Evolutionary conservation across 2,329 filamentous ascomycete species (phyloP).

Genomic region (Bisporella sp.): DNA sequence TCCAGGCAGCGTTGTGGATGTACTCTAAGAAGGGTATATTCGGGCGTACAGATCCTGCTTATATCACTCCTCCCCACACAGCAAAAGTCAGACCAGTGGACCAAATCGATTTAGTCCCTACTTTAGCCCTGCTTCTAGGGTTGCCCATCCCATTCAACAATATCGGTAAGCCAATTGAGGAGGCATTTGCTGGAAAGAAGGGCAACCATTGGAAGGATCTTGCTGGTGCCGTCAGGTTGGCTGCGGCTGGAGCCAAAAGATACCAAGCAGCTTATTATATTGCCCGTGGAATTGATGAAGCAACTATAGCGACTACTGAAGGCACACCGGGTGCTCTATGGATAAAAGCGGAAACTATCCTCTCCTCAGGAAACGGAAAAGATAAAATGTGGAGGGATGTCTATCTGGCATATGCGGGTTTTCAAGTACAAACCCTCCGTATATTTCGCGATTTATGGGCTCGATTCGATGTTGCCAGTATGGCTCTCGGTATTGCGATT

Average conservation of each 20-base stretch:
- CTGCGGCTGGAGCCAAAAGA: constrained; percentile 78
- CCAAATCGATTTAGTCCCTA: constrained; percentile 95
- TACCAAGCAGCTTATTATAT: constrained; percentile 81
- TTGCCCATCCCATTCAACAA: constrained; percentile 96
- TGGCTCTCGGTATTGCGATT: constrained; percentile 71
- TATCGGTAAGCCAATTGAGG: constrained; percentile 84
- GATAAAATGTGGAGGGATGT: constrained; percentile 33
- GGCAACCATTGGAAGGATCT: constrained; percentile 71
- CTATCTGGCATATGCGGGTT: constrained; percentile 58
- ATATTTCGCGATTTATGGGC: constrained; percentile 86
- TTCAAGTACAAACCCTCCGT: constrained; percentile 70
- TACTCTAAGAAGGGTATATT: constrained; percentile 86
- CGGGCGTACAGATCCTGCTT: constrained; percentile 62
- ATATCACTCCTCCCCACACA: constrained; percentile 51
- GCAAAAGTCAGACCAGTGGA: constrained; percentile 71
- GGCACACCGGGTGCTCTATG: constrained; percentile 51
- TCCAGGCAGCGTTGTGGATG: constrained; percentile 96
- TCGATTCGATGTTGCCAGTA: constrained; percentile 79
- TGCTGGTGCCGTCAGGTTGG: constrained; percentile 66
- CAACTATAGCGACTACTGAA: constrained; percentile 45
- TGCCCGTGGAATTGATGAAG: constrained; percentile 61
- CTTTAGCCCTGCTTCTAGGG: constrained; percentile 78
- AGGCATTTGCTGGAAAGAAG: constrained; percentile 71
- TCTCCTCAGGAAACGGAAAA: constrained; percentile 28
- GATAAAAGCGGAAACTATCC: constrained; percentile 38